Base-by-base conservation (phyloP, 352 stramenopile species). In the Globisporangium ultimum region DNA sequence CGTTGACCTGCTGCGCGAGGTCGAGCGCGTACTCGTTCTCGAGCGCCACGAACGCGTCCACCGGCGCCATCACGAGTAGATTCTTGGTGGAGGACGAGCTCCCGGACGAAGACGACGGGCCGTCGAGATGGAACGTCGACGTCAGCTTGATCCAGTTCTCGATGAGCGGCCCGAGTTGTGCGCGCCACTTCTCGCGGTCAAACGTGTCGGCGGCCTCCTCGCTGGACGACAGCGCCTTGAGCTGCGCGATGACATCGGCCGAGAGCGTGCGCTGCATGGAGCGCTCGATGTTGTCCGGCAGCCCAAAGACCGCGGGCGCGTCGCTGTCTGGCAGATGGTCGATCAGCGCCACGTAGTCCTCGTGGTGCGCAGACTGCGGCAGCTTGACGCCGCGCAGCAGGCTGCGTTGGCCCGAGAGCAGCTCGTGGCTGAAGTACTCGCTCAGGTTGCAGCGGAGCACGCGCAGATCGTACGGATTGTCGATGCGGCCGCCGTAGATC, bases 271-370 rank as follows among this genome's bases (percentile, higher is more conserved):
- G 87, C 65, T 98, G 93, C 60, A 98, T 90, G 3, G 80, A 97
- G 1, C 91, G 76, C 66, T 98, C 95, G 46, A 98, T 98, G 69
- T 98, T 98, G 58, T 97, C 84, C 0, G 95, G 92, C 5, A 98
- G 67, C 0, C 89, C 85, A 53, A 98, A 98, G 10, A 98, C 71
- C 0, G 67, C 73, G 5, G 95, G 95, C 12, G 78, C 71, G 46
- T 96, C 83, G 10, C 61, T 67, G 51, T 94, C 85, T 1, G 82
- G 80, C 11, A 95, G 74, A 2, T 77, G 71, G 51, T 92, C 80
- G 36, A 95, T 90, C 8, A 94, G 43, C 20, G 82, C 72, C 11
- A 91, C 53, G 40, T 72, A 94, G 45, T 92, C 84, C 5, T 81
- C 75, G 50, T 93, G 77, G 18, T 70, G 76, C 1, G 71, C 69